Conservation (phyloP, 2,329 filamentous ascomycete species). For the Aspergillus ruber region DNA sequence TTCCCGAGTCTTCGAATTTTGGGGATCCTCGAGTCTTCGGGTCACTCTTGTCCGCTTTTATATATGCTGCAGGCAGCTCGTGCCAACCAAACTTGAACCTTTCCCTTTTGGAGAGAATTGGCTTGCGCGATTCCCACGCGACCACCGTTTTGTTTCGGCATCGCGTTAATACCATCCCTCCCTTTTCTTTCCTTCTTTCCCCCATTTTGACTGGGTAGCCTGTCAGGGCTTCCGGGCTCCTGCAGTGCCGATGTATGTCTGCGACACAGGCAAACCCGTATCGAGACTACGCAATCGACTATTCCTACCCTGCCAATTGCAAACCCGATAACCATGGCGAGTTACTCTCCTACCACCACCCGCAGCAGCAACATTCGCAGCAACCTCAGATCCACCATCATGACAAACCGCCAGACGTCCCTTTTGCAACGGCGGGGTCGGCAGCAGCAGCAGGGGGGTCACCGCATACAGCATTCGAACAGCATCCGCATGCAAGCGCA, state of each 20-base stretch:
- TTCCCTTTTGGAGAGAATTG: background rate
- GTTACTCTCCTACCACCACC: slow-evolving; percentile 54
- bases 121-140: background rate
- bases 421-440: slow-evolving; percentile 26
- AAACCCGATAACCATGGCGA: slow-evolving; percentile 59
- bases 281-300: slow-evolving; percentile 71
- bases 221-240: slow-evolving; percentile 68
- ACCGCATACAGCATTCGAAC: slow-evolving; percentile 30
- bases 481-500: slow-evolving; percentile 35
- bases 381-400: slow-evolving; percentile 32
- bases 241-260: slow-evolving; percentile 66
- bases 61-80: background rate
- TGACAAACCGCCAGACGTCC: slow-evolving; percentile 25
- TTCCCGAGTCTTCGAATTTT: background rate
- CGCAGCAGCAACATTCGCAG: slow-evolving; percentile 30
- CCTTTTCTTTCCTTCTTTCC: slow-evolving; percentile 5
- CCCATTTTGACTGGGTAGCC: slow-evolving; percentile 26
- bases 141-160: background rate
- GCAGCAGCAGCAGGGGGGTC: slow-evolving; percentile 16
- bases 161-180: background rate
- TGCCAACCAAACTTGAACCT: background rate
- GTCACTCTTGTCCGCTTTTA: background rate
- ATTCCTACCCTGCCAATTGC: slow-evolving; percentile 62
- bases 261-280: slow-evolving; percentile 69
- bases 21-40: background rate